A percentile compares a stretch with the other conserved stretches of the same genome.
phyloP scores from a whole-genome alignment of 805 yeast genomes.

The Babjeviella inositovora region DNA sequence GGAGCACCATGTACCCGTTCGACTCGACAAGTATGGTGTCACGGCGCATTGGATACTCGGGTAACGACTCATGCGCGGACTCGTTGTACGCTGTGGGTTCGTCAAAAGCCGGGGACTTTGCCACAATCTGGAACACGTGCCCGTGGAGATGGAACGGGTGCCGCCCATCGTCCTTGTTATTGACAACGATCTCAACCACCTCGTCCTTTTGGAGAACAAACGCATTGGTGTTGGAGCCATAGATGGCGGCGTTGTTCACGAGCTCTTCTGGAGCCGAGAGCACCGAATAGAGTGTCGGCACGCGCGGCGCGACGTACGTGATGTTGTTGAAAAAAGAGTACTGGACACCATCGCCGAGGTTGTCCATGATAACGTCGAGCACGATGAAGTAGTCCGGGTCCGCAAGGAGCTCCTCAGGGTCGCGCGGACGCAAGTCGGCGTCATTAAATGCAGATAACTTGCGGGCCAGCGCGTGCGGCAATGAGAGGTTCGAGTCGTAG shows the following conservation, averaged over 20 bases:
- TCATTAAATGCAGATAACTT: conserved; percentile 17
- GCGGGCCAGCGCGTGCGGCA: conserved; percentile 11
- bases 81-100: too few relatives aligned
- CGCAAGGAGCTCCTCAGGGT: conserved; percentile 9
- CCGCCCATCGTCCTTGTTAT: conserved; percentile 24
- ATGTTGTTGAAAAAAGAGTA: conserved; percentile 25
- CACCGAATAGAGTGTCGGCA: conserved; percentile 20
- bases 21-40: conserved; percentile 22
- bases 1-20: conserved; percentile 19
- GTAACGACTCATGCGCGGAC: conserved; percentile 13
- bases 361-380: conserved; percentile 22
- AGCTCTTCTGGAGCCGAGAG: conserved; percentile 15
- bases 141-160: conserved; percentile 33
- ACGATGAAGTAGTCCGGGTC: conserved; percentile 21
- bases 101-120: conserved; percentile 14
- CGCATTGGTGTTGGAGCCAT: conserved; percentile 23
- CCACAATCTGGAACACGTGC: conserved; percentile 22
- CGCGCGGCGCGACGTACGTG: conserved; percentile 19
- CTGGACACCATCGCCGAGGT: conserved; percentile 21
- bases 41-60: conserved; percentile 19
- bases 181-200: conserved; percentile 20
- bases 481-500: conserved; percentile 8
- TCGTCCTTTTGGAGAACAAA: conserved; percentile 20
- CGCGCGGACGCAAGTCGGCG: conserved; percentile 14
- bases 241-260: conserved; percentile 13